Base-by-base conservation (phyloP, 1,139 yeast species). In the Sugiyamaella pinicola region DNA sequence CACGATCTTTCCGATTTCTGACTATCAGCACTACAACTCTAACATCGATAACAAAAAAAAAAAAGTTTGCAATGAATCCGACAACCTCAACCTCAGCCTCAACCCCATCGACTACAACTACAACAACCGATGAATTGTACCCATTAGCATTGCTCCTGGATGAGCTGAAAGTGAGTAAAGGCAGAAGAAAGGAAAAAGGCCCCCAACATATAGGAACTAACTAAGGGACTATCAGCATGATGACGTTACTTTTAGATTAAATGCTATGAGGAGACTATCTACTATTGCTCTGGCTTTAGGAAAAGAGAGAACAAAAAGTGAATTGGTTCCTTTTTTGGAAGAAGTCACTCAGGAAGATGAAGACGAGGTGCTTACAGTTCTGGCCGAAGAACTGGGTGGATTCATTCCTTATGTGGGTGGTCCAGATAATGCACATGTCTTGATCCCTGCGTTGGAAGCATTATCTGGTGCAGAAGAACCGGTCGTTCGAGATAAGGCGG, bases 261-360 rank as follows among this genome's bases (percentile, higher is more conserved):
- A 86, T 63, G 99, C 99, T 44, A 91, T 93, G 96, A 87, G 87
- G 64, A 84, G 95, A 62, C 77, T 95, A 61, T 95, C 93, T 61
- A 91, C 97, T 40, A 93, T 95, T 67, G 96, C 98, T 45, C 76
- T 90, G 57, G 99, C 99, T 1, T 76, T 95, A 58, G 99, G 99
- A 8, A 95, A 95, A 7, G 96, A 89, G 68, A 81, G 99, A 67
- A 88, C 98, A 15, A 79, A 96, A 56, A 79, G 80, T 49, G 99
- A 95, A 70, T 78, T 95, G 66, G 77, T 95, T 56, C 98, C 98
- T 34, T 93, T 93, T 68, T 78, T 95, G 59, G 85, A 82, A 58
- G 82, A 87, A 63, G 98, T 90, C 42, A 91, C 97, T 9, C 96
- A 93, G 62, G 99, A 93, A 65, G 99, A 95, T 69, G 99, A 95